A percentile compares a stretch with the other conserved stretches of the same genome.
phyloP scores from a whole-genome alignment of 2,329 filamentous ascomycete species.

The Sporothrix protearum region DNA sequence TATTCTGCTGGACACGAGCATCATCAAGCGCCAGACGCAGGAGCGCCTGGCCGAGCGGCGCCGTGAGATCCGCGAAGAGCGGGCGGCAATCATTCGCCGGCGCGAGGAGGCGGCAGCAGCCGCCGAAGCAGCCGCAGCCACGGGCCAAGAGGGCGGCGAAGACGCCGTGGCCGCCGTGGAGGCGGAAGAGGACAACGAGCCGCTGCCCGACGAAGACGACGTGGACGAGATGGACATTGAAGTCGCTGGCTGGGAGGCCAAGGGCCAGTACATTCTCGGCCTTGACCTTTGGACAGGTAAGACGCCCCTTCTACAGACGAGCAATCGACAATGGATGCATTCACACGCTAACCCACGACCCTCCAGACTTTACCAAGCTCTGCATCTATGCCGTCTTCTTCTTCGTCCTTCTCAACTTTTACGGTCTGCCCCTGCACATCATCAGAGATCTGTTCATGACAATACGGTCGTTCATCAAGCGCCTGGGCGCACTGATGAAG shows the following conservation, averaged over 20 bases:
- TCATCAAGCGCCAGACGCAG: slow-evolving; percentile 70
- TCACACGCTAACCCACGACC: neutral
- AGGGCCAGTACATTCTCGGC: slow-evolving; percentile 87
- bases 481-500: slow-evolving; percentile 80
- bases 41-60: slow-evolving; percentile 66
- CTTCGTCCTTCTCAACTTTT: slow-evolving; percentile 86
- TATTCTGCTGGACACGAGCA: slow-evolving; percentile 70
- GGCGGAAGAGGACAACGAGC: slow-evolving; percentile 44
- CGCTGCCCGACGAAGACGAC: slow-evolving; percentile 60
- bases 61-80: slow-evolving; percentile 60
- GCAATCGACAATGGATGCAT: slow-evolving; percentile 14
- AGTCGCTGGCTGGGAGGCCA: slow-evolving; percentile 92
- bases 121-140: slow-evolving; percentile 35
- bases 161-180: slow-evolving; percentile 48
- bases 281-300: slow-evolving; percentile 78
- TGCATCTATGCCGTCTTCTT: slow-evolving; percentile 90
- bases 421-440: slow-evolving; percentile 93
- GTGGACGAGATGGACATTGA: slow-evolving; percentile 92
- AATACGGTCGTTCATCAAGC: slow-evolving; percentile 82
- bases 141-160: slow-evolving; percentile 45
- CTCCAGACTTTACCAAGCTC: slow-evolving; percentile 80
- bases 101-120: slow-evolving; percentile 39
- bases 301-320: neutral
- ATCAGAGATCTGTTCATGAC: slow-evolving; percentile 94
- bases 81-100: slow-evolving; percentile 50